phyloP scores from a whole-genome alignment of 768 basidiomycete genomes.

The Boletus barrowsii region DNA sequence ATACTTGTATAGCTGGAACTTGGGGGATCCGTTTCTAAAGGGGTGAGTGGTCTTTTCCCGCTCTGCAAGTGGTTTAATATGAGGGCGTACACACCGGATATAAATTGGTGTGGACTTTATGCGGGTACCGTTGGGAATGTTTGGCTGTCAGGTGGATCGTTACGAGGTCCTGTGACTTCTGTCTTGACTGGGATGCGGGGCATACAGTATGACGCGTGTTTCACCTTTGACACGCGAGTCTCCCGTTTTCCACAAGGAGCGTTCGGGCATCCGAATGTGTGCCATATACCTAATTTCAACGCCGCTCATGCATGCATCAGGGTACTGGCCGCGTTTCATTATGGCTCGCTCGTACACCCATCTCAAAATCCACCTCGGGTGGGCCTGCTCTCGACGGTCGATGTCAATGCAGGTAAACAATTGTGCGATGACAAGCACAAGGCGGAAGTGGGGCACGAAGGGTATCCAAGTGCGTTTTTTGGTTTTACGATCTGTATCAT shows the following conservation, averaged over 20 bases:
- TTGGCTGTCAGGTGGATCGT: not conserved
- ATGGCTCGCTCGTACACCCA: conserved; percentile 67
- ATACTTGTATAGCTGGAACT: conserved; percentile 73
- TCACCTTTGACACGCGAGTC: not conserved
- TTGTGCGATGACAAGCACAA: conserved; percentile 35
- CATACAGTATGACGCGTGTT: not conserved
- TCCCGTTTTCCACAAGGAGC: conserved; percentile 9
- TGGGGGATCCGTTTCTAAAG: conserved; percentile 75
- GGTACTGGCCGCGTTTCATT: conserved; percentile 65
- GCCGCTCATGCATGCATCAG: conserved; percentile 33
- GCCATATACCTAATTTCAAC: not conserved
- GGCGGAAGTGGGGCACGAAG: conserved; percentile 30
- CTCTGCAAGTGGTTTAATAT: not conserved
- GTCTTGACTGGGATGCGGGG: conserved; percentile 1
- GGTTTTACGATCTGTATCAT: not conserved
- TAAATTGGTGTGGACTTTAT: conserved; percentile 1
- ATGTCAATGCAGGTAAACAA: conserved; percentile 44
- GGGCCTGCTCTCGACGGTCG: conserved; percentile 71
- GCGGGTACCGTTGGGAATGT: not conserved
- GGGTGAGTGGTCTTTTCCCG: conserved; percentile 42
- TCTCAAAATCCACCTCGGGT: conserved; percentile 66
- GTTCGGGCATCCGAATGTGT: conserved; percentile 10
- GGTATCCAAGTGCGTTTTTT: conserved; percentile 29
- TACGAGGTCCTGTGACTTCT: not conserved
- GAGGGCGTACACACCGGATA: not conserved